These are phyloP conservation scores for Beauveria caledonica DNA, from an alignment of 2,329 filamentous ascomycete species.

Conservation along the genomic window DNA sequence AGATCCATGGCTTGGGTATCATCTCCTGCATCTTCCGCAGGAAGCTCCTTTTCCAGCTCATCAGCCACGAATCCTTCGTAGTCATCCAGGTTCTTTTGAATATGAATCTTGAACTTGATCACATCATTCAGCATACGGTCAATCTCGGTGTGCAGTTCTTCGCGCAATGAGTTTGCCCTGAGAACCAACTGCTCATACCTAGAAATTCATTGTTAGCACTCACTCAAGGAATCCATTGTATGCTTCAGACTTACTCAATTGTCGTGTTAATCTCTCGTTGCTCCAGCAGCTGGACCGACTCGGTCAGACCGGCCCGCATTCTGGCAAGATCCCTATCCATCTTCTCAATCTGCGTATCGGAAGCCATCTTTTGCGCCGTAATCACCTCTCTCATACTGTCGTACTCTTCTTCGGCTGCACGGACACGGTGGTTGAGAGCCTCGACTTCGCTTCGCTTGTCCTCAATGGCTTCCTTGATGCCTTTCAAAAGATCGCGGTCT, in stretches of 20 bases:
- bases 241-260: conserved; percentile 63
- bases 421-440: conserved; percentile 77
- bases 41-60: conserved; percentile 79
- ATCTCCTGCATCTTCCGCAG: conserved; percentile 50
- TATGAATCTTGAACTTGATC: conserved; percentile 96
- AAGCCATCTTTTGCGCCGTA: conserved; percentile 76
- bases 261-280: conserved; percentile 94
- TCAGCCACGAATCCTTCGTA: conserved; percentile 91
- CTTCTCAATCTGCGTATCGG: conserved; percentile 92
- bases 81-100: conserved; percentile 86
- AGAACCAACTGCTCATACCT: conserved; percentile 91
- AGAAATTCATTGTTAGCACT: background rate
- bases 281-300: conserved; percentile 85
- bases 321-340: conserved; percentile 97
- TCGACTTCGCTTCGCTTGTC: conserved; percentile 92
- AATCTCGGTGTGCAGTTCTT: conserved; percentile 95
- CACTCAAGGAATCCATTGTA: background rate
- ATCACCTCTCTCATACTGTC: conserved; percentile 85
- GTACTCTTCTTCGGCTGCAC: conserved; percentile 86
- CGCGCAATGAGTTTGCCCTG: conserved; percentile 72
- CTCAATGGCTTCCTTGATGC: conserved; percentile 93
- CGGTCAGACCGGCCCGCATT: conserved; percentile 75
- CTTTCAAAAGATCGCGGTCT: conserved; percentile 86
- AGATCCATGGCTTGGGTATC: conserved; percentile 45
- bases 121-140: conserved; percentile 95